Base-by-base conservation (phyloP, 139 green algal genomes). In the Tetraselmis chui region DNA sequence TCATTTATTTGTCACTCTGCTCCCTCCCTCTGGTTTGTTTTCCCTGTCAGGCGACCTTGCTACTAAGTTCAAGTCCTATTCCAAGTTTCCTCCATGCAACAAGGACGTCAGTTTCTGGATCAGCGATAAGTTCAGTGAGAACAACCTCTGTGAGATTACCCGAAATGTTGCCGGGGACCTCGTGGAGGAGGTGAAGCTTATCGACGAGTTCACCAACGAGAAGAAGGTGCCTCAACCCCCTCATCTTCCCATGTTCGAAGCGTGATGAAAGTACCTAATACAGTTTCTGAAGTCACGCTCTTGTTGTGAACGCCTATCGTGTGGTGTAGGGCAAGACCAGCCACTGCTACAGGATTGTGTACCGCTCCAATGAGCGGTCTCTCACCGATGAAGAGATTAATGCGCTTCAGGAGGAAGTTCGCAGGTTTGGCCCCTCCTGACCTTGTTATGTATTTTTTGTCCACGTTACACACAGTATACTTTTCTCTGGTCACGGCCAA, bases 91-190 rank as follows among this genome's bases (percentile, higher is more conserved):
- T 0, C 90, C 95, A 22, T 98, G 95, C 90, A 98, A 92, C 88
- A 98, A 99, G 91, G 97, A 99, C 86, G 94, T 99, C 31, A 92
- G 93, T 30, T 99, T 99, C 88, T 99, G 97, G 97, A 86, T 97
- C 2, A 91, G 85, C 28, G 88, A 92, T 0, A 32, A 95, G 58
- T 99, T 98, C 88, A 97, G 91, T 1, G 97, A 99, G 87, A 99
- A 99, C 91, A 99, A 99, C 88, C 89, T 77, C 26, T 77, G 80
- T 24, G 80, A 84, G 59, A 79, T 76, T 11, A 80, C 59, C 5
- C 29, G 82, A 28, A 59, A 1, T 28, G 78, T 85, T 76, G 91
- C 89, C 32, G 92, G 92, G 1, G 95, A 98, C 86, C 87, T 99
- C 30, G 94, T 95, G 2, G 95, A 98, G 87, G 94, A 98, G 89